Conservation (phyloP, 1,284 basidiomycete genomes). For the Ustilago crameri region DNA sequence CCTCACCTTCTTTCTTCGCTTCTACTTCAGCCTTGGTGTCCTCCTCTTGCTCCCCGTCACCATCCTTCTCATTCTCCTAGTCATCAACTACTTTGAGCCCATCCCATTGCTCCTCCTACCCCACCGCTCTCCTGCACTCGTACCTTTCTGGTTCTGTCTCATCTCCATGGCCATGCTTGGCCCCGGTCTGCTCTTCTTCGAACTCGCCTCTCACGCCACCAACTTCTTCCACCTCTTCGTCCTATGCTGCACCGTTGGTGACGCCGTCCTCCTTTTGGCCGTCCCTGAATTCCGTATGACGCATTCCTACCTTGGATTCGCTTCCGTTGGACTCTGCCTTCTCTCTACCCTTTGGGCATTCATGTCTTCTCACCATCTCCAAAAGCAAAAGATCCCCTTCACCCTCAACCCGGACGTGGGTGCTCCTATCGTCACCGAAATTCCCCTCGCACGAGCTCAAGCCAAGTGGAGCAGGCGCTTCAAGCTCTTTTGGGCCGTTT, state of each 20-base stretch:
- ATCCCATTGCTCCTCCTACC: conserved; percentile 48
- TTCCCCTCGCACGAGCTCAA: conserved; percentile 40
- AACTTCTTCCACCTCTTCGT: conserved; percentile 46
- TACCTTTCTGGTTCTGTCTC: conserved; percentile 53
- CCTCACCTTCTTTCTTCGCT: conserved; percentile 34
- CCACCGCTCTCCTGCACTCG: conserved; percentile 40
- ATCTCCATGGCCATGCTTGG: conserved; percentile 45
- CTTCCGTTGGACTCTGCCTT: conserved; percentile 29
- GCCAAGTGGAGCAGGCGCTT: conserved; percentile 40
- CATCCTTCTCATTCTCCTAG: conserved; percentile 38
- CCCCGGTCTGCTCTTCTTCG: conserved; percentile 52
- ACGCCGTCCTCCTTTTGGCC: conserved; percentile 34
- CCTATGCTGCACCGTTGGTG: conserved; percentile 28
- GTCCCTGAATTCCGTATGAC: conserved; percentile 40
- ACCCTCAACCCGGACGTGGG: conserved; percentile 38
- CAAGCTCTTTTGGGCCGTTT: conserved; percentile 44
- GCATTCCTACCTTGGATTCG: conserved; percentile 44
- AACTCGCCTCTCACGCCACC: conserved; percentile 50
- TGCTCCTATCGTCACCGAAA: conserved; percentile 41
- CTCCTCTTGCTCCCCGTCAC: conserved; percentile 40
- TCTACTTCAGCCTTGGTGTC: conserved; percentile 40
- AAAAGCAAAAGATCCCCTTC: conserved; percentile 33
- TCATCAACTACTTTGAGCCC: conserved; percentile 46
- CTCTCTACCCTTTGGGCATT: conserved; percentile 44
- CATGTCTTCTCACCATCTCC: conserved; percentile 32